Conservation (phyloP, 2,329 filamentous ascomycete species). For the Allantophomopsis lycopodina region DNA sequence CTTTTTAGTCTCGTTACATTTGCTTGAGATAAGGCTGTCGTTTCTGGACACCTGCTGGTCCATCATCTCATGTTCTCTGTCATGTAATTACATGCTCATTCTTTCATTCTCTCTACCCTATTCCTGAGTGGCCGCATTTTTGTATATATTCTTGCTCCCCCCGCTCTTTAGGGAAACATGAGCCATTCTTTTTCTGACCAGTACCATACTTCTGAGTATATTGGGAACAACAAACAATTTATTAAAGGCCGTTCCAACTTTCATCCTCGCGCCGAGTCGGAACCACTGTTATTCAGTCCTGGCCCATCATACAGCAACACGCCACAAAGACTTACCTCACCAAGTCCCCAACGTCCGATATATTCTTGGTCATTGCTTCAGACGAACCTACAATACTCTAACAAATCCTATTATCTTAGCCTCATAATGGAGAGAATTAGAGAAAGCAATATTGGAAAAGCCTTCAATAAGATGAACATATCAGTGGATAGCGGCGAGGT, state of each 20-base stretch:
- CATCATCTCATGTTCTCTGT: too few relatives aligned
- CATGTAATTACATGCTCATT: too few relatives aligned
- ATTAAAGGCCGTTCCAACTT: background rate
- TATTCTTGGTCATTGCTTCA: background rate
- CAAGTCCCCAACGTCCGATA: background rate
- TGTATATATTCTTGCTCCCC: too few relatives aligned
- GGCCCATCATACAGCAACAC: background rate
- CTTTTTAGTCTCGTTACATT: too few relatives aligned
- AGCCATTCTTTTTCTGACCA: too few relatives aligned
- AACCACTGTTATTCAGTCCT: conserved; percentile 7
- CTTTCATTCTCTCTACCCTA: too few relatives aligned
- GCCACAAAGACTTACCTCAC: background rate
- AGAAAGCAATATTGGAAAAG: conserved; percentile 11
- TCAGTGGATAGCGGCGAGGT: conserved; percentile 58
- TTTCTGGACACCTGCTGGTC: too few relatives aligned
- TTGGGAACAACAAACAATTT: background rate
- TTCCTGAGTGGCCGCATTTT: too few relatives aligned
- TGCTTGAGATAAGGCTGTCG: too few relatives aligned
- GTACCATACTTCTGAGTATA: too few relatives aligned
- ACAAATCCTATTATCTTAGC: conserved; percentile 8
- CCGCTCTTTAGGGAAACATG: too few relatives aligned
- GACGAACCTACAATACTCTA: conserved; percentile 16
- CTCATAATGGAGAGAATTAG: conserved; percentile 15
- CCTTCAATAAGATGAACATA: conserved; percentile 43
- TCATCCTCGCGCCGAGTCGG: conserved; percentile 1